A percentile compares a stretch with the other conserved stretches of the same genome.
Conservation (phyloP, 768 basidiomycete species). For the Lepiota venenata region DNA sequence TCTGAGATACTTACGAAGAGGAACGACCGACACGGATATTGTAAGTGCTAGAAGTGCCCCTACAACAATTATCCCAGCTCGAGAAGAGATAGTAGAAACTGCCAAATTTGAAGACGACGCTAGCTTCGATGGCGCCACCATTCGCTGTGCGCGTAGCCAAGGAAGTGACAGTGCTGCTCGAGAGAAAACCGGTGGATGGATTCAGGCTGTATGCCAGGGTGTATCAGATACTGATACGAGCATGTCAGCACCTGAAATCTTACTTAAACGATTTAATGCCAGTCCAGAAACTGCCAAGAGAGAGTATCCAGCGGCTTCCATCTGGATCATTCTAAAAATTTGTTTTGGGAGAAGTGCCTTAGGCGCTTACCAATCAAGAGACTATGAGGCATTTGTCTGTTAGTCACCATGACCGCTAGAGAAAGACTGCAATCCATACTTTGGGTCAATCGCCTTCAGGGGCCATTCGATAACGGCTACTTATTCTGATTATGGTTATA, state of each 20-base stretch:
- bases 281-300: conserved; percentile 54
- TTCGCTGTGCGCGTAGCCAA: conserved; percentile 43
- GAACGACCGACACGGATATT: conserved; percentile 58
- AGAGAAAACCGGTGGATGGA: conserved; percentile 39
- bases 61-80: conserved; percentile 53
- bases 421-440: conserved; percentile 27
- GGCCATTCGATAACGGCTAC: background rate
- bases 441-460: conserved; percentile 49
- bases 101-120: conserved; percentile 39
- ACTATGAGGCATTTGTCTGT: conserved; percentile 14
- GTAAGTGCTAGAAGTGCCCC: conserved; percentile 49
- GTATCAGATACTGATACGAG: background rate
- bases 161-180: conserved; percentile 34
- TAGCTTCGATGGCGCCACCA: conserved; percentile 47
- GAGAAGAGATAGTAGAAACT: conserved; percentile 54
- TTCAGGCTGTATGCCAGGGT: conserved; percentile 23
- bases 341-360: background rate
- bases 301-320: conserved; percentile 43
- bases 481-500: background rate
- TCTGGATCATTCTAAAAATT: conserved; percentile 20
- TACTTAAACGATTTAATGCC: conserved; percentile 43
- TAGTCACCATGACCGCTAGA: background rate
- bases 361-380: conserved; percentile 26
- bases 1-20: conserved; percentile 26
- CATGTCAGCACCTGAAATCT: conserved; percentile 1